Base-by-base conservation (phyloP, 2,329 filamentous ascomycete species). In the Paracorniculantispora psalliotae region DNA sequence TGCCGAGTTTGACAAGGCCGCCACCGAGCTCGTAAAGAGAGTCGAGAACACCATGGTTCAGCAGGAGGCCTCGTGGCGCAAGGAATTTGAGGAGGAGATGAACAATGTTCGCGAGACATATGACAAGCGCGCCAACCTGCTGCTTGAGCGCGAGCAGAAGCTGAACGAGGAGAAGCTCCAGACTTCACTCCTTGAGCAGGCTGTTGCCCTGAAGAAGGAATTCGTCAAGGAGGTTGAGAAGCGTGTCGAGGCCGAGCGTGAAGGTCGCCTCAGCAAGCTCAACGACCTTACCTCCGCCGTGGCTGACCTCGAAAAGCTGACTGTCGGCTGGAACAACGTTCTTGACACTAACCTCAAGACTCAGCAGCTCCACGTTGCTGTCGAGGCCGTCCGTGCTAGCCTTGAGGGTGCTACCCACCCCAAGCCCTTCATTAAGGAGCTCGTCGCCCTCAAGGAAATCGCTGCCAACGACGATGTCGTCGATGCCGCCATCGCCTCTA, bases 331-430 rank as follows among this genome's bases (percentile, higher is more conserved):
- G 92, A 96, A 93, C 75, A 85, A 87, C 43, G 91, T 97, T 39
- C 86, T 99, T 23, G 92, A 97, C 71, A 81, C 84, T 61, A 97
- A 94, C 76, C 84, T 97, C 63, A 89, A 90, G 74, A 97, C 94
- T 0, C 94, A 99, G 75, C 92, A 97, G 76, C 86, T 99, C 28
- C 91, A 97, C 70, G 91, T 99, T 37, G 94, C 94, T 21, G 89
- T 97, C 30, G 94, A 99, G 71, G 91, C 93, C 41, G 92, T 97
- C 54, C 89, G 91, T 65, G 86, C 90, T 60, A 91, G 88, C 53
- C 83, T 97, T 23, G 88, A 92, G 69, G 88, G 88, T 64, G 82
- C 87, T 13, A 66, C 69, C 13, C 82, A 87, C 66, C 90, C 93
- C 21, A 83, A 85, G 44, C 94, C 94, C 4, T 99, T 99, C 72